Evolutionary conservation across 345 rosid species (phyloP).

Genomic region (Camelina neglecta): DNA sequence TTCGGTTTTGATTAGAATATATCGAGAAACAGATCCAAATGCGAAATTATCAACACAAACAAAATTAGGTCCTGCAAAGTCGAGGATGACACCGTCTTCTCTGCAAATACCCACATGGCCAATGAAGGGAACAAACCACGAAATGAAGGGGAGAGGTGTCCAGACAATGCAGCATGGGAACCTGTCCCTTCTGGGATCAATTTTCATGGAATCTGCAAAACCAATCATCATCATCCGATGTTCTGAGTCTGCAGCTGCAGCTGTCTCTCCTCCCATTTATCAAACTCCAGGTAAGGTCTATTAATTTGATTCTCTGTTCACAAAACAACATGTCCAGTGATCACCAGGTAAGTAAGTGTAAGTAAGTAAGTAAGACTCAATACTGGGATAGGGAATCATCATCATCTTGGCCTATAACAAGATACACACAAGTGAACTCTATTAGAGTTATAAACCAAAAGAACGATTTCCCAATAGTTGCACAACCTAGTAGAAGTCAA

Average conservation of each 20-base stretch:
- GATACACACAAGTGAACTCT: neutral
- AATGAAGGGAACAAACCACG: conserved; percentile 90
- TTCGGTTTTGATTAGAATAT: conserved; percentile 71
- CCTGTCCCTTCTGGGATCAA: conserved; percentile 73
- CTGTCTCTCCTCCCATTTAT: conserved; percentile 45
- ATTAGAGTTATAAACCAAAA: neutral
- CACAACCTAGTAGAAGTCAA: neutral
- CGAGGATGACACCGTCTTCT: conserved; percentile 91
- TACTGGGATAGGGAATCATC: neutral
- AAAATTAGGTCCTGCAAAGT: conserved; percentile 95
- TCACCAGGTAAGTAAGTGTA: neutral
- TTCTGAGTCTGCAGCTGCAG: conserved; percentile 26
- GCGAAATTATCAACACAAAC: conserved; percentile 86
- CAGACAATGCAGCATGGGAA: conserved; percentile 92
- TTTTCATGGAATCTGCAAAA: conserved; percentile 46
- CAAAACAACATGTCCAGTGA: conserved; percentile 8
- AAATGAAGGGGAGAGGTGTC: conserved; percentile 89
- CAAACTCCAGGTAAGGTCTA: conserved; percentile 6
- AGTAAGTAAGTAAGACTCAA: neutral
- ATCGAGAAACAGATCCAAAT: conserved; percentile 80
- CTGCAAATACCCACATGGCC: conserved; percentile 89
- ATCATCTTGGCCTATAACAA: conserved; percentile 16
- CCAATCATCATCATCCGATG: conserved; percentile 50
- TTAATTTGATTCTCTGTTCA: conserved; percentile 1
- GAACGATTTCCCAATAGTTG: neutral